These are phyloP conservation scores for Podospora anserina DNA, from an alignment of 495 filamentous ascomycete genomes.

Conservation along the genomic window DNA sequence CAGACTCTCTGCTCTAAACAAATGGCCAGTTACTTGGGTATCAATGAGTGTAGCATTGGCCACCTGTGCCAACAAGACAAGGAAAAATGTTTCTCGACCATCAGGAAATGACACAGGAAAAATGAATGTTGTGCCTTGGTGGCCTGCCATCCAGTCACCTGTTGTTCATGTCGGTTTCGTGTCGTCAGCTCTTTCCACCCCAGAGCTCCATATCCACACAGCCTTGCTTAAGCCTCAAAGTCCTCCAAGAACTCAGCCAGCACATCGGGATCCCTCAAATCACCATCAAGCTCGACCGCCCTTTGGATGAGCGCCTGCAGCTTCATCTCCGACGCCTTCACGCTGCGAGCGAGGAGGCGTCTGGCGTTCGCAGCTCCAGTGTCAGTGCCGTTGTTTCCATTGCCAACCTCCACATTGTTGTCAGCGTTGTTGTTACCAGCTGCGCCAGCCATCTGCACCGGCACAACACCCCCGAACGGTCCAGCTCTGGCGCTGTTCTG, in stretches of 20 bases:
- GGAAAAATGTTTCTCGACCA: too few species aligned
- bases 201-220: neutral
- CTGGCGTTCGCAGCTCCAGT: slow-evolving; percentile 3
- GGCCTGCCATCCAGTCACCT: too few species aligned
- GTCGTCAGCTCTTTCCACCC: neutral
- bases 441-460: slow-evolving; percentile 45
- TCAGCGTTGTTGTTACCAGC: slow-evolving; percentile 3
- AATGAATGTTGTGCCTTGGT: too few species aligned
- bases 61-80: too few species aligned
- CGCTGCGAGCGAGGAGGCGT: slow-evolving; percentile 5
- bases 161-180: too few species aligned
- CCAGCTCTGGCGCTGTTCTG: slow-evolving; percentile 49
- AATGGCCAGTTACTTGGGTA: too few species aligned
- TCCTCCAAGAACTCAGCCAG: slow-evolving; percentile 20
- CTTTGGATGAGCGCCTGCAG: neutral
- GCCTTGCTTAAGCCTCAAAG: neutral
- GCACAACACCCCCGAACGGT: slow-evolving; percentile 53
- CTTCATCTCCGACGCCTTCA: neutral
- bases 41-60: too few species aligned
- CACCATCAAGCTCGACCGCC: slow-evolving; percentile 10
- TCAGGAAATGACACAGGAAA: too few species aligned
- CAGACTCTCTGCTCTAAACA: too few species aligned
- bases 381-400: neutral
- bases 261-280: slow-evolving; percentile 11
- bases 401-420: neutral